Conservation (phyloP, 1,284 basidiomycete genomes). For the Omphalotus olearius region DNA sequence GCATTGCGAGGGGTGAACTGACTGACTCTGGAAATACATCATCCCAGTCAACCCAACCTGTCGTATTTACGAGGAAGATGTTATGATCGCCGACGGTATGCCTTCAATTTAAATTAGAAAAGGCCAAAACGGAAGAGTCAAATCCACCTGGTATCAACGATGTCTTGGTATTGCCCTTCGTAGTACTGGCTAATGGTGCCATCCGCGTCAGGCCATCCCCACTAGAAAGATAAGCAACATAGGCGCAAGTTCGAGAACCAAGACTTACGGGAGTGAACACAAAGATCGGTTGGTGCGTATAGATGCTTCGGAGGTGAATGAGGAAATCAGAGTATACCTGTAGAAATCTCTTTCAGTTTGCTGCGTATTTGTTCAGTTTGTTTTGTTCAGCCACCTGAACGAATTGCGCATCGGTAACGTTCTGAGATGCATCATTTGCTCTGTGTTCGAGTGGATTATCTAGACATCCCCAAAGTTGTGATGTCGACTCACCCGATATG, state of each 20-base stretch:
- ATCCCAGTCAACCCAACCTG: conserved; percentile 48
- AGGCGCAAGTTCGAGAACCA: not conserved
- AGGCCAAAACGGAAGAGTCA: not conserved
- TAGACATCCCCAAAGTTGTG: not conserved
- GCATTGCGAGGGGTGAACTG: not conserved
- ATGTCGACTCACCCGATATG: conserved; percentile 42
- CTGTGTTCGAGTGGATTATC: conserved; percentile 19
- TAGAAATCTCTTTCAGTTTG: too few relatives aligned
- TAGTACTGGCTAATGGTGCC: conserved; percentile 46
- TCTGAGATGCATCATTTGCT: conserved; percentile 45
- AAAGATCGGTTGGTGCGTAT: conserved; percentile 45
- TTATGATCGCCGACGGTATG: conserved; percentile 38
- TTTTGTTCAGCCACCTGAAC: conserved; percentile 28
- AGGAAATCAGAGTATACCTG: conserved; percentile 48
- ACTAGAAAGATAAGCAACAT: conserved; percentile 25
- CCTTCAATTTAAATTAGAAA: conserved; percentile 21
- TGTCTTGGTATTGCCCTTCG: conserved; percentile 39
- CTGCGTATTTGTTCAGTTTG: too few relatives aligned
- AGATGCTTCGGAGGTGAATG: conserved; percentile 37
- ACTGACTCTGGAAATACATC: conserved; percentile 50
- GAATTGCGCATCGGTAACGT: conserved; percentile 39
- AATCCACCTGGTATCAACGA: conserved; percentile 38
- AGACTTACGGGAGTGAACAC: conserved; percentile 47
- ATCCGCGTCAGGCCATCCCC: conserved; percentile 54
- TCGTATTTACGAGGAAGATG: conserved; percentile 52